Base-by-base conservation (phyloP, 192 early-diverging fungal species). In the Pilobolus umbonatus region DNA sequence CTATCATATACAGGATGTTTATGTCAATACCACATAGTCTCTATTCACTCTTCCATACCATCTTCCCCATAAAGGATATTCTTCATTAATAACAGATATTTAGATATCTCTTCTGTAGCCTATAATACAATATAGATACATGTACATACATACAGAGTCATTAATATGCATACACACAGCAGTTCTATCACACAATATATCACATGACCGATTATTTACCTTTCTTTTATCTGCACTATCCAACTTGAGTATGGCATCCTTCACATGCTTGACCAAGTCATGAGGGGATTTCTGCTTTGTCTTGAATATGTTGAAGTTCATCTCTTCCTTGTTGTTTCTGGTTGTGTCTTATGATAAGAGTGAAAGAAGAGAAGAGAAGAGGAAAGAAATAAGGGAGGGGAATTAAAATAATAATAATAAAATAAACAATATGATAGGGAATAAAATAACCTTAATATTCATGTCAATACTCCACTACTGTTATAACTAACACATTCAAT, bases 81-180 rank as follows among this genome's bases (percentile, higher is more conserved):
- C 67, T 95, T 95, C 91, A 99, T 95, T 44, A 81, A 74, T 35
- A 90, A 78, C 17, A 99, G 77, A 70, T 92, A 94, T 75, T 92
- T 96, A 28, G 96, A 94, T 44, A 99, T 94, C 35, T 99, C 97
- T 70, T 99, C 96, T 67, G 92, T 93, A 28, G 87, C 88, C 90
- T 98, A 85, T 54, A 59, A 69, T 69, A 52, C 28, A 31, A 52
- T 34, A 19, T 52, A 28, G 30, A 50, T 29, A 29, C 17, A 28
- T 15, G 21, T 6, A 44, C 25, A 46, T 8, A 46, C 19, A 46
- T 24, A 46, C 44, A 46, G 4, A 46, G 25, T 25, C 10, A 45
- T 6, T 12, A 50, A 29, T 19, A 34, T 17, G 26, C 21, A 12
- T 38, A 38, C 15, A 38, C 15, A 38, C 9, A 38, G 36, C 10